A percentile compares a stretch with the other conserved stretches of the same genome.
These are phyloP conservation scores for Cordyceps sp. DNA, from an alignment of 2,329 filamentous ascomycete species.

Conservation along the genomic window DNA sequence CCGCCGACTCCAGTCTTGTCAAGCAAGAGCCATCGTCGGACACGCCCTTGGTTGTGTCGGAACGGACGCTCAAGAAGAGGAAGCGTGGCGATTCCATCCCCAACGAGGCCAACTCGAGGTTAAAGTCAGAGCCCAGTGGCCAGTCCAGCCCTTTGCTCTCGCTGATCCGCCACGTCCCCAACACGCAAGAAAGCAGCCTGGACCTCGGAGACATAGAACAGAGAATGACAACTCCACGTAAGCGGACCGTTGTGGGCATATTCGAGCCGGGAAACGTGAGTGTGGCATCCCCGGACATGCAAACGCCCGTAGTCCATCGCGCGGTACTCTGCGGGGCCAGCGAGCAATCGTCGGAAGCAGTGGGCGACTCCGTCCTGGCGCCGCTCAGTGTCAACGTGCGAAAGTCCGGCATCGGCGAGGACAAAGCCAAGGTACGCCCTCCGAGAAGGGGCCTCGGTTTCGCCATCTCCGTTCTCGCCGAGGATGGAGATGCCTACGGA, in stretches of 20 bases:
- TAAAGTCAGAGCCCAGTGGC: slow-evolving; percentile 25
- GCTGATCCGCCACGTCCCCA: slow-evolving; percentile 8
- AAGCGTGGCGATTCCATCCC: slow-evolving; percentile 13
- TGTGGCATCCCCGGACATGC: too few species aligned
- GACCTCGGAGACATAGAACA: slow-evolving; percentile 29
- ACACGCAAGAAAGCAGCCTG: slow-evolving; percentile 38
- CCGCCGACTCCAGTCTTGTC: slow-evolving; percentile 20
- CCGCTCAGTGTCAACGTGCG: slow-evolving; percentile 19
- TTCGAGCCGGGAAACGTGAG: not conserved
- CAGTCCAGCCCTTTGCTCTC: slow-evolving; percentile 13
- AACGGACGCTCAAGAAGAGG: slow-evolving; percentile 30
- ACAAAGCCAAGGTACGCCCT: slow-evolving; percentile 6
- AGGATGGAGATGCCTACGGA: slow-evolving; percentile 24
- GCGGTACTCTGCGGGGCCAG: too few species aligned
- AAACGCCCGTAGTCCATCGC: too few species aligned
- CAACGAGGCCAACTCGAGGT: slow-evolving; percentile 11
- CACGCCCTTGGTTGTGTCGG: slow-evolving; percentile 30
- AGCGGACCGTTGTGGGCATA: slow-evolving; percentile 10
- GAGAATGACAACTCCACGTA: slow-evolving; percentile 18
- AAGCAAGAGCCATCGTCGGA: slow-evolving; percentile 42
- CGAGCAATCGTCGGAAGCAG: slow-evolving; percentile 6
- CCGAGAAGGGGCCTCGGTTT: slow-evolving; percentile 11
- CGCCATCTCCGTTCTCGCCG: slow-evolving; percentile 27
- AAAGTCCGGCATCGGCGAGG: slow-evolving; percentile 6
- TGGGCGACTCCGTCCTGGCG: slow-evolving; percentile 19